Percentiles rank a stretch among this genome's conserved stretches.
These are phyloP conservation scores for Aureobasidium sp. DNA, from an alignment of 2,329 filamentous ascomycete species.

Conservation along the genomic window DNA sequence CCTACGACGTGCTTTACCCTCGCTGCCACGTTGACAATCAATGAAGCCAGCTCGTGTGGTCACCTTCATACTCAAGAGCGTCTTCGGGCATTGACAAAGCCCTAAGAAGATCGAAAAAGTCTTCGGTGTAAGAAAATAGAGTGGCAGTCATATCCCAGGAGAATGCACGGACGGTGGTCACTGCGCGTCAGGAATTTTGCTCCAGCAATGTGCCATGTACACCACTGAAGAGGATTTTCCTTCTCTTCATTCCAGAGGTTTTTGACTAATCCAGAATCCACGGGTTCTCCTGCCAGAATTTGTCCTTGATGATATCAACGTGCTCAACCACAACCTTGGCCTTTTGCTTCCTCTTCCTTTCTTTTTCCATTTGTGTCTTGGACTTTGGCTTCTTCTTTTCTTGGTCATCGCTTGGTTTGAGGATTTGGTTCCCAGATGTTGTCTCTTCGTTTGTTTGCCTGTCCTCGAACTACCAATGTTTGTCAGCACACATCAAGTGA, in stretches of 20 bases:
- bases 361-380: conserved; percentile 75
- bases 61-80: background rate
- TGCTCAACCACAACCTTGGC: conserved; percentile 76
- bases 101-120: too few relatives aligned
- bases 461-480: background rate
- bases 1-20: background rate
- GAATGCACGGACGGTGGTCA: too few relatives aligned
- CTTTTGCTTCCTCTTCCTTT: conserved; percentile 73
- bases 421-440: conserved; percentile 17
- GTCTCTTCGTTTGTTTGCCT: conserved; percentile 9
- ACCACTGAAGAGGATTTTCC: background rate
- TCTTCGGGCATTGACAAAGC: background rate
- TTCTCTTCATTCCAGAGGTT: background rate
- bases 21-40: background rate
- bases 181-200: too few relatives aligned
- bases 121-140: too few relatives aligned
- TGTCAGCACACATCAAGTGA: background rate
- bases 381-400: conserved; percentile 48
- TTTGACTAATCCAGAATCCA: conserved; percentile 32
- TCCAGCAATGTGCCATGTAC: too few relatives aligned
- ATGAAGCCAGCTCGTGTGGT: background rate
- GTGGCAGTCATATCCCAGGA: too few relatives aligned
- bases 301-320: conserved; percentile 89
- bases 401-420: background rate
- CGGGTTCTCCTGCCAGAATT: conserved; percentile 82